A percentile compares a stretch with the other conserved stretches of the same genome.
phyloP scores from a whole-genome alignment of 345 rosid genomes.

The Microthlaspi erraticum region DNA sequence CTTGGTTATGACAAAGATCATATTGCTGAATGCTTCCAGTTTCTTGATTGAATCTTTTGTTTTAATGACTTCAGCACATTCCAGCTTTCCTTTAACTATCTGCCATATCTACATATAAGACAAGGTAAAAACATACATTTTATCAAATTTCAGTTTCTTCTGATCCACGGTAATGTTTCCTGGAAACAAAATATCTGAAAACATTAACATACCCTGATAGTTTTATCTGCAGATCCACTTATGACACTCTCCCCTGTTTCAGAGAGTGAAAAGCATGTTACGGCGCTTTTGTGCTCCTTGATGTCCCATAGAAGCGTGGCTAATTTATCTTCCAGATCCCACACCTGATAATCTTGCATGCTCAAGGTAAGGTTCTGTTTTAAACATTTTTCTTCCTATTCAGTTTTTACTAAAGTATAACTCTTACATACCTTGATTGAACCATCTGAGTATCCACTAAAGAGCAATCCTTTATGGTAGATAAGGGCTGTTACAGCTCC shows the following conservation, averaged over 20 bases:
- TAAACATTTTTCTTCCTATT: background rate
- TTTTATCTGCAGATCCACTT: constrained; percentile 90
- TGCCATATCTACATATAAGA: constrained; percentile 72
- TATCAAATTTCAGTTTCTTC: background rate
- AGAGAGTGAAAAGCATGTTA: constrained; percentile 77
- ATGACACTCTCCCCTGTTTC: constrained; percentile 78
- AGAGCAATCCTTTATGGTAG: constrained; percentile 86
- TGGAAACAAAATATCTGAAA: constrained; percentile 12
- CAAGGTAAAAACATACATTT: background rate
- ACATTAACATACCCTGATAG: constrained; percentile 58
- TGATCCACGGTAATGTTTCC: background rate
- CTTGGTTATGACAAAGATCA: constrained; percentile 58
- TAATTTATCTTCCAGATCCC: constrained; percentile 69
- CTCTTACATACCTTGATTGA: constrained; percentile 73
- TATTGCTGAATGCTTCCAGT: constrained; percentile 59
- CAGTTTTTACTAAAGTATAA: background rate
- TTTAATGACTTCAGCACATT: constrained; percentile 69
- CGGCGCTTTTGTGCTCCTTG: constrained; percentile 78
- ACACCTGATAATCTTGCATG: constrained; percentile 51
- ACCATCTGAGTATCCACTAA: constrained; percentile 85
- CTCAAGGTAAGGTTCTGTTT: background rate
- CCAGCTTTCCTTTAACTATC: constrained; percentile 63
- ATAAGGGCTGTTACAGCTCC: constrained; percentile 90
- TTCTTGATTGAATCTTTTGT: constrained; percentile 66
- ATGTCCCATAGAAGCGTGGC: constrained; percentile 64